These are phyloP conservation scores for Metarhizium brunneum DNA, from an alignment of 2,329 filamentous ascomycete species.

Conservation along the genomic window DNA sequence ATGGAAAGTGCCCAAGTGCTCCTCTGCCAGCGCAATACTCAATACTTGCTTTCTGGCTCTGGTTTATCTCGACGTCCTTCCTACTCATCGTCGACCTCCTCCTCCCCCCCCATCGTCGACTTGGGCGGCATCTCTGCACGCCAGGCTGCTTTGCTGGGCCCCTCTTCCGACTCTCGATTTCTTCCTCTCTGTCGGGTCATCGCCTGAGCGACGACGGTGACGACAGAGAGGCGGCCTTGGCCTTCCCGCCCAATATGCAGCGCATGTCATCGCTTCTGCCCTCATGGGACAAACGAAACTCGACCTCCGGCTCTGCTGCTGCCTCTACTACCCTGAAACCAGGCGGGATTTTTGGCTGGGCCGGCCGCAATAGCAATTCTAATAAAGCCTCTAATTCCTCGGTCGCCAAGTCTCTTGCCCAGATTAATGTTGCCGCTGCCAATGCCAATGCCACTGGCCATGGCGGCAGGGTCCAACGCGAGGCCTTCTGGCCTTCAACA, in stretches of 20 bases:
- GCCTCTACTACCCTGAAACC: constrained; percentile 9
- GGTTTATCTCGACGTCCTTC: neutral
- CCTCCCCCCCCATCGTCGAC: neutral
- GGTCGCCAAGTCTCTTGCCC: constrained; percentile 16
- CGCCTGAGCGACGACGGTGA: constrained; percentile 23
- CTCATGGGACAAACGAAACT: constrained; percentile 35
- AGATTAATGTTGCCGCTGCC: constrained; percentile 25
- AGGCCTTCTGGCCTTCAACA: constrained; percentile 78
- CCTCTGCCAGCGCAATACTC: neutral
- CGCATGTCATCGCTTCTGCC: constrained; percentile 34
- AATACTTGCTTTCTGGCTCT: neutral
- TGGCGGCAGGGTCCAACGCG: constrained; percentile 29
- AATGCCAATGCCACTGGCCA: constrained; percentile 22
- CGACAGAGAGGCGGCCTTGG: constrained; percentile 23
- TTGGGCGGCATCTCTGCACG: constrained; percentile 3
- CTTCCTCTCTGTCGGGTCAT: constrained; percentile 22
- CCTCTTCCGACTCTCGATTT: constrained; percentile 12
- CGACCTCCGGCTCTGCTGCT: constrained; percentile 18
- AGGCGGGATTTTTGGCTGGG: constrained; percentile 32
- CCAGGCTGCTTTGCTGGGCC: constrained; percentile 9
- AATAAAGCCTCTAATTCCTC: constrained; percentile 7
- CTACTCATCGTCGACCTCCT: neutral
- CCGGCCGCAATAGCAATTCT: constrained; percentile 34
- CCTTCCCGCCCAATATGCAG: constrained; percentile 26
- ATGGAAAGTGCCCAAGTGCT: neutral